A percentile compares a stretch with the other conserved stretches of the same genome.
Conservation (phyloP, 495 filamentous ascomycete genomes). For the Bathelium albidoporum region DNA sequence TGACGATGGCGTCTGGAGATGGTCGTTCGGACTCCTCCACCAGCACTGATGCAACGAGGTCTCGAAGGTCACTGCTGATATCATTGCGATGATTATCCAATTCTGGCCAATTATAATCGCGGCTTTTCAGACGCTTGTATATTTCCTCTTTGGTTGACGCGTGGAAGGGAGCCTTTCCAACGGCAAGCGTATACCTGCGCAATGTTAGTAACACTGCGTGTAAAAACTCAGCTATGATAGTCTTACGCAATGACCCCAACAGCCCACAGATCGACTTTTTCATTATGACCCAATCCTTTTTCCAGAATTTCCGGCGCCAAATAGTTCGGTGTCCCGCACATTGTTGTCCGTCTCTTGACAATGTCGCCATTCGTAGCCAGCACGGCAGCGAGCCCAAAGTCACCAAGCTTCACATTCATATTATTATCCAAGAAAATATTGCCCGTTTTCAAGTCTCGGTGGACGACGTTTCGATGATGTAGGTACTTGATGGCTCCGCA, state of each 20-base stretch:
- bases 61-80: slow-evolving; percentile 30
- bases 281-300: slow-evolving; percentile 78
- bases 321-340: slow-evolving; percentile 97
- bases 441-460: slow-evolving; percentile 94
- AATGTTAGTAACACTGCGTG: neutral
- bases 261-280: slow-evolving; percentile 94
- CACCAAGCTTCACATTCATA: slow-evolving; percentile 97
- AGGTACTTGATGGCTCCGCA: slow-evolving; percentile 95
- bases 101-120: slow-evolving; percentile 34
- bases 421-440: slow-evolving; percentile 92
- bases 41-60: slow-evolving; percentile 30
- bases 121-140: slow-evolving; percentile 32
- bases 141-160: slow-evolving; percentile 34
- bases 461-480: slow-evolving; percentile 87
- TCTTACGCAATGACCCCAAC: slow-evolving; percentile 88
- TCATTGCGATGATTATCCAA: slow-evolving; percentile 28
- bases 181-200: slow-evolving; percentile 30
- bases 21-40: slow-evolving; percentile 34
- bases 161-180: slow-evolving; percentile 36
- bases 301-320: slow-evolving; percentile 93
- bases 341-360: slow-evolving; percentile 60
- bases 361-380: slow-evolving; percentile 77
- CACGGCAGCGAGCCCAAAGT: slow-evolving; percentile 93
- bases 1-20: slow-evolving; percentile 32
- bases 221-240: neutral